A percentile compares a stretch with the other conserved stretches of the same genome.
These are phyloP conservation scores for Coelastrella sp. DNA, from an alignment of 139 green algal genomes.

Conservation along the genomic window DNA sequence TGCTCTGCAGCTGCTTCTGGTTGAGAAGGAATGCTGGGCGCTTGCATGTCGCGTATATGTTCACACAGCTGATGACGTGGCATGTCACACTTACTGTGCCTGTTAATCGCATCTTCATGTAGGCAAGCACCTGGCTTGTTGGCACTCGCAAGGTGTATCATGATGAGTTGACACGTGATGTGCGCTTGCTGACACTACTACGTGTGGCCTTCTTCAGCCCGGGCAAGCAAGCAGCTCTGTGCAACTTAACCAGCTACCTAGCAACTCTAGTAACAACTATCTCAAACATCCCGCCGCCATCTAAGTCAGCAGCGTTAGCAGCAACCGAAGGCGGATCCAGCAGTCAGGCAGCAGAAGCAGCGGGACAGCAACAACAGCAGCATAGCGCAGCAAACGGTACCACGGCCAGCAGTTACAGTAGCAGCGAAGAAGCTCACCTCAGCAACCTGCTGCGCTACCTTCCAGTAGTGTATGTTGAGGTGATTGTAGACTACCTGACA, in stretches of 20 bases:
- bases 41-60: too few species aligned
- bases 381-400: constrained; percentile 6
- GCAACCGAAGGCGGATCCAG: constrained; percentile 42
- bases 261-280: not conserved
- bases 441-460: constrained; percentile 69
- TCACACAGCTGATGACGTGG: too few species aligned
- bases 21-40: too few species aligned
- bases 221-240: constrained; percentile 41
- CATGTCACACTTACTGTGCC: too few species aligned
- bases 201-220: constrained; percentile 46
- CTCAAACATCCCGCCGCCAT: not conserved
- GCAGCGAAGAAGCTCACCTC: not conserved
- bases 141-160: constrained; percentile 46
- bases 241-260: constrained; percentile 38
- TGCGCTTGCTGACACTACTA: constrained; percentile 47
- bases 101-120: not conserved
- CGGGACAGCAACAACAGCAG: constrained; percentile 55
- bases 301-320: not conserved
- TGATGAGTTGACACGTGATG: constrained; percentile 35
- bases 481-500: constrained; percentile 50
- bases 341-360: constrained; percentile 44
- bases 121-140: not conserved
- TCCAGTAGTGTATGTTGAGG: constrained; percentile 61
- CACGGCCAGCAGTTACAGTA: not conserved
- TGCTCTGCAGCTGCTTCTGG: too few species aligned